Evolutionary conservation across 352 stramenopile species (phyloP), one percentile per base, ranked within the genome.

Genomic region (Pythium chondricola): DNA sequence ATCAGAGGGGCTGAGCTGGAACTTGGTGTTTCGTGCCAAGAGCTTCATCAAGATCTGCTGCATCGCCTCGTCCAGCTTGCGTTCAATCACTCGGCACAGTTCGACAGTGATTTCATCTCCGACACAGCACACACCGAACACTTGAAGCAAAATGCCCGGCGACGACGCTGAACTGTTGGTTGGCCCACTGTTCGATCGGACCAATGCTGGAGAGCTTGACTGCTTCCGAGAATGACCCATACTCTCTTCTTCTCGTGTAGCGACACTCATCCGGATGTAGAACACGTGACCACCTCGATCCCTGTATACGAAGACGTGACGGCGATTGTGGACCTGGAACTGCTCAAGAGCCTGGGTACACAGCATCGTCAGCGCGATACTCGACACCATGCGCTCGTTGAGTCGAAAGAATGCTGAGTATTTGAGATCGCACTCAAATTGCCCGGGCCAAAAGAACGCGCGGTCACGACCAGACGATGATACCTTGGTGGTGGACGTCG

Each of bases 241-340:
- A n/a, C n/a, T n/a, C n/a, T n/a, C n/a, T n/a, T n/a, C n/a, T n/a
- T n/a, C n/a, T n/a, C n/a, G n/a, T n/a, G 47, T 37, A 5, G 36
- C 40, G 6, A 51, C 37, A 32, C 77, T 84, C 55, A 93, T 89
- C 45, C 88, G 88, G 65, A 95, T 90, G 55, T 95, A 95, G 62
- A 93, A 95, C 17, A 93, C 84, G 39, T 93, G 78, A 3, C 84
- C 82, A 18, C 81, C 74, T 4, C 80, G 77, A 57, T 95, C 82
- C 14, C 81, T 68, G 42, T 95, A 95, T 9, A 95, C 84, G 56
- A 95, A 95, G 24, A 90, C 78, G 26, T 95, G 76, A 2, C 78
- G 76, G 4, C 84, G 74, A 56, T 95, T 95, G 65, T 93, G 83
- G 26, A 95, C 84, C 71, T 95, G 80, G 40, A 95, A 95, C 44